Evolutionary conservation across 306 rosid genomes (phyloP).

Genomic region (Vigna unguiculata): DNA sequence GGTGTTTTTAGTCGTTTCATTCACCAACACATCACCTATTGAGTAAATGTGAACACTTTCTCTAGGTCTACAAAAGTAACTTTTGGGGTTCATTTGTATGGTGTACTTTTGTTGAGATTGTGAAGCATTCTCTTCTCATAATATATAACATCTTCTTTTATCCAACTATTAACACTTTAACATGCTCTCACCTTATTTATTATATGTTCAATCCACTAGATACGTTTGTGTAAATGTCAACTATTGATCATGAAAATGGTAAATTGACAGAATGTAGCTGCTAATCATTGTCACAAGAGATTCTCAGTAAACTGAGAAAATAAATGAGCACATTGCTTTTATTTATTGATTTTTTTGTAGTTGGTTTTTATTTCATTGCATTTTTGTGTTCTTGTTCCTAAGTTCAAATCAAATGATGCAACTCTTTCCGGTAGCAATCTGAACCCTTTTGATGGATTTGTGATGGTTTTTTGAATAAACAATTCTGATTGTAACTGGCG

Average conservation of each 20-base stretch:
- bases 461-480: slow-evolving; percentile 47
- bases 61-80: too few relatives aligned
- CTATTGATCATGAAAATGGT: slow-evolving; percentile 29
- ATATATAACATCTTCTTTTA: too few relatives aligned
- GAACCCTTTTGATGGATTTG: slow-evolving; percentile 14
- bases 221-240: slow-evolving; percentile 19
- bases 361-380: slow-evolving; percentile 21
- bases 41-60: too few relatives aligned
- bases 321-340: slow-evolving; percentile 16
- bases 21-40: too few relatives aligned
- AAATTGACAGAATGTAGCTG: not conserved
- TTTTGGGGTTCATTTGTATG: too few relatives aligned
- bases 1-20: too few relatives aligned
- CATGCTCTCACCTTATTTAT: not conserved
- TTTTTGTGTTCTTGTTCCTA: slow-evolving; percentile 8
- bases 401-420: slow-evolving; percentile 22
- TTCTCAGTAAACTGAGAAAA: slow-evolving; percentile 1
- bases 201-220: slow-evolving; percentile 4
- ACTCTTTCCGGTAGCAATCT: slow-evolving; percentile 10
- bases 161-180: too few relatives aligned
- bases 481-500: slow-evolving; percentile 91
- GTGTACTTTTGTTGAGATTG: too few relatives aligned
- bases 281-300: not conserved
- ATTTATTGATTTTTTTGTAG: slow-evolving; percentile 25
- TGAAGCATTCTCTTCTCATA: too few relatives aligned